Evolutionary conservation across 306 rosid genomes (phyloP).

Genomic region (Lagenaria siceraria): DNA sequence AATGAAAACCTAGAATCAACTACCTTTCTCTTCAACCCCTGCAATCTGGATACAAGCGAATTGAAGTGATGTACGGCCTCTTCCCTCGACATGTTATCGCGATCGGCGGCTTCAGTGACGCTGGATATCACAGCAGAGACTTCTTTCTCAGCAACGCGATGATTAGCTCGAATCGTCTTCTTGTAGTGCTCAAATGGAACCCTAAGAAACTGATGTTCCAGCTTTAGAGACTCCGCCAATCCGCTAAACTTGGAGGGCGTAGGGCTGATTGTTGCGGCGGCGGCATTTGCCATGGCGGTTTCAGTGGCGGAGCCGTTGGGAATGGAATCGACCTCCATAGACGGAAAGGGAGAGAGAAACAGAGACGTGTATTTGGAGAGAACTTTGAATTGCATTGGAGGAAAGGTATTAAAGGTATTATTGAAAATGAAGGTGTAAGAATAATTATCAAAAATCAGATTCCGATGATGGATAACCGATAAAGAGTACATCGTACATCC

Average conservation of each 20-base stretch:
- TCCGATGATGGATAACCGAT: no score
- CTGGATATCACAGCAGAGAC: conserved; percentile 61
- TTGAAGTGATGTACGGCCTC: conserved; percentile 66
- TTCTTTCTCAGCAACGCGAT: conserved; percentile 76
- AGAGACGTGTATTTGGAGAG: not conserved
- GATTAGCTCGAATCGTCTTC: conserved; percentile 86
- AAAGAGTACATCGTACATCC: no score
- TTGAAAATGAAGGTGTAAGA: not conserved
- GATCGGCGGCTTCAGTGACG: conserved; percentile 41
- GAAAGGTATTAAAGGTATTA: not conserved
- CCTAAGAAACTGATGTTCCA: conserved; percentile 88
- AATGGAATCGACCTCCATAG: conserved; percentile 38
- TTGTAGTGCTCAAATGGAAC: conserved; percentile 98
- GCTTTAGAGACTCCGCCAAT: conserved; percentile 58
- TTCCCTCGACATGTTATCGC: conserved; percentile 29
- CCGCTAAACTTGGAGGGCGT: conserved; percentile 35
- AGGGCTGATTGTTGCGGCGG: conserved; percentile 8
- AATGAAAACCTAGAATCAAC: conserved; percentile 12
- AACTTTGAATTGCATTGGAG: not conserved
- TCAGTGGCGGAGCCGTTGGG: conserved; percentile 45
- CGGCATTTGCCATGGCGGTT: conserved; percentile 15
- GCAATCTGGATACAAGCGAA: conserved; percentile 75
- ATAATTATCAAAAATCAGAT: not conserved
- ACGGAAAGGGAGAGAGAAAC: not conserved
- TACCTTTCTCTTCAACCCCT: conserved; percentile 88